Base-by-base conservation (phyloP, 2,329 filamentous ascomycete species). In the Nannizzia gypsea region DNA sequence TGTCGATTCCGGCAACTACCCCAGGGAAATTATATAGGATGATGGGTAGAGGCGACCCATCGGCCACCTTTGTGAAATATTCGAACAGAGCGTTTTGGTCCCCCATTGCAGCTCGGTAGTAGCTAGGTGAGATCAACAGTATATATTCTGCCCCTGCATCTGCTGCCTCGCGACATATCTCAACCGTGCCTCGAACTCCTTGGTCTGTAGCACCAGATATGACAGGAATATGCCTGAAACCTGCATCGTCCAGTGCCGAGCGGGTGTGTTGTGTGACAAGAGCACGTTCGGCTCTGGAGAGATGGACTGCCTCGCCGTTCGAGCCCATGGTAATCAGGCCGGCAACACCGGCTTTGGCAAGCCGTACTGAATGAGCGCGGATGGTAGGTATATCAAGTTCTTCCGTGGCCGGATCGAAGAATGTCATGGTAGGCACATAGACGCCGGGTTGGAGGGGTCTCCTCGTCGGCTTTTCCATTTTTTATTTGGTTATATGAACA, bases 1-100 rank as follows among this genome's bases (percentile, higher is more conserved):
- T 87, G 73, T 95, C 90, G 69, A 95, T 87, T 56, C 90, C 90
- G 4, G 88, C 81, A 5, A 93, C 90, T 56, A 89, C 90, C 57
- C 89, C 90, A 0, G 90, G 90, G 77, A 92, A 95, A 78, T 95
- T 95, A 81, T 95, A 95, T 54, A 95, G 77, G 64, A 95, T 82
- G 58, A 95, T 72, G 15, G 89, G 88, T 6, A 93, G 76, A 3
- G 88, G 86, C 56, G 84, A 88, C 42, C 73, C 79, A 71, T 92
- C 87, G 54, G 90, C 90, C 3, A 95, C 88, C 59, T 81, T 80
- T 59, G 78, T 81, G 76, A 87, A 91, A 77, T 87, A 91, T 66
- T 86, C 81, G 68, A 84, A 81, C 61, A 93, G 79, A 61, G 87
- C 81, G 34, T 24, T 26, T 56, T 83, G 80, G 67, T 91, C 87